Percentiles rank a stretch among this genome's conserved stretches.
Evolutionary conservation across 2,329 filamentous ascomycete species (phyloP).

Genomic region (Hypomyces rosellus): DNA sequence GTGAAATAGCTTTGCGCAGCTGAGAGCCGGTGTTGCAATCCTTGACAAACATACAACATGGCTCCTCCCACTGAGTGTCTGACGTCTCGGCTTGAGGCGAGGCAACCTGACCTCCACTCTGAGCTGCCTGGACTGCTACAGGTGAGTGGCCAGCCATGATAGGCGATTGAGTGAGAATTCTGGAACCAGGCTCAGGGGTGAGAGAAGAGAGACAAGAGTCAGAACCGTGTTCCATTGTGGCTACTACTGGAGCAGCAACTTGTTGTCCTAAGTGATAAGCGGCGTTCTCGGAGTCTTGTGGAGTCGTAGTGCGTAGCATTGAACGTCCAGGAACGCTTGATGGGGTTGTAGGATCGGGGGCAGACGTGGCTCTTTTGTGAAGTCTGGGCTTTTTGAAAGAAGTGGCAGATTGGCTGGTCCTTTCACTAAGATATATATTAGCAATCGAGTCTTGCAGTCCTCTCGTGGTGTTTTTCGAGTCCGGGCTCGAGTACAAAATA

Average conservation of each 20-base stretch:
- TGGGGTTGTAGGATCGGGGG: conserved; percentile 35
- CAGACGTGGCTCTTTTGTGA: conserved; percentile 46
- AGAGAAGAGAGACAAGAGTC: neutral
- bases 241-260: too few relatives aligned
- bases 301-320: too few relatives aligned
- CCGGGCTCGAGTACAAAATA: too few relatives aligned
- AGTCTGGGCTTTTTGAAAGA: conserved; percentile 16
- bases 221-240: too few relatives aligned
- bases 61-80: conserved; percentile 1
- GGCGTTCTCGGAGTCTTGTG: neutral
- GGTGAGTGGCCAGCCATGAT: neutral
- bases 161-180: neutral
- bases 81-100: neutral
- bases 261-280: neutral
- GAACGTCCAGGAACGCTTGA: neutral
- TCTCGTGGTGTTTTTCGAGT: too few relatives aligned
- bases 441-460: too few relatives aligned
- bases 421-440: neutral
- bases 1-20: conserved; percentile 69
- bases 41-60: conserved; percentile 48
- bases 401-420: neutral
- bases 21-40: conserved; percentile 55
- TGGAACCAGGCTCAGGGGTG: neutral
- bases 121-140: too few relatives aligned
- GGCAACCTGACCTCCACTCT: neutral